A percentile compares a stretch with the other conserved stretches of the same genome.
Evolutionary conservation across 2,329 filamentous ascomycete genomes (phyloP).

Genomic region (Clarireedia hainanense): DNA sequence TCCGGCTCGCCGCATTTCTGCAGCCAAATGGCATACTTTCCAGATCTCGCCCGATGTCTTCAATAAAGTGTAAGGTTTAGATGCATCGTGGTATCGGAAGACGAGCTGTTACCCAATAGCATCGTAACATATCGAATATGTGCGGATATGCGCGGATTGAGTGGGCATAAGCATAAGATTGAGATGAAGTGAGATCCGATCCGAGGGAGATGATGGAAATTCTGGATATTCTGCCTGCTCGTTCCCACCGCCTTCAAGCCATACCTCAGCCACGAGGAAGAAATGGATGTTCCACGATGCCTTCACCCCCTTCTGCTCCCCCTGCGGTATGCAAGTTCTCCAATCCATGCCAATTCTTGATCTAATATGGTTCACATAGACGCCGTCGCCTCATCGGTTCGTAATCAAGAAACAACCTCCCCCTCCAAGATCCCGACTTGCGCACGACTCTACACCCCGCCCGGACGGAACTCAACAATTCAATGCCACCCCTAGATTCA

Average conservation of each 20-base stretch:
- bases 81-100: too few relatives aligned
- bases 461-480: conserved; percentile 25
- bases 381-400: conserved; percentile 32
- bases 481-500: conserved; percentile 29
- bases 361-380: conserved; percentile 23
- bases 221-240: neutral
- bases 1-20: neutral
- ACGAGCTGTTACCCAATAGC: too few relatives aligned
- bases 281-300: conserved; percentile 22
- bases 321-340: conserved; percentile 23
- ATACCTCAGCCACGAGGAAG: neutral
- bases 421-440: conserved; percentile 16
- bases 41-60: neutral
- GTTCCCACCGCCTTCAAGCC: neutral
- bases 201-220: neutral
- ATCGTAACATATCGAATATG: too few relatives aligned
- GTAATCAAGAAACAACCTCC: conserved; percentile 25
- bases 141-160: too few relatives aligned
- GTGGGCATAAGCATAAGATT: too few relatives aligned
- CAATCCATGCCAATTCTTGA: neutral
- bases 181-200: too few relatives aligned
- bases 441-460: conserved; percentile 19
- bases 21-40: too few relatives aligned
- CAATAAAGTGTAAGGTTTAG: neutral
- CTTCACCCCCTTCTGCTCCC: conserved; percentile 29